Conservation (phyloP, 73 alveolate genomes). For the Paraurostyla sp. region DNA sequence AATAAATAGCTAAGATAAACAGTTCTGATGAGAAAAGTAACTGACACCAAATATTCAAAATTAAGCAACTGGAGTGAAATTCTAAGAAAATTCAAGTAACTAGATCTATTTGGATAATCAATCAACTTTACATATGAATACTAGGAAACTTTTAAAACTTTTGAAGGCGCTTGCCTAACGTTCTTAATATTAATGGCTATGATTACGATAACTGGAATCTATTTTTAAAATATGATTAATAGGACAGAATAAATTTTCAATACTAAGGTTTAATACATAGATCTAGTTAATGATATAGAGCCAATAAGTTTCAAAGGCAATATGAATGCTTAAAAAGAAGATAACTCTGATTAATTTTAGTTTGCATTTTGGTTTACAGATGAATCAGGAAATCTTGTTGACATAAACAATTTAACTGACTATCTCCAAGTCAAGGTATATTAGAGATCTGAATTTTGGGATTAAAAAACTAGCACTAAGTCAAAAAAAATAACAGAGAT, state of each 20-base stretch:
- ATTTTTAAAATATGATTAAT: neutral
- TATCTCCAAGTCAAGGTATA: neutral
- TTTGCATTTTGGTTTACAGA: neutral
- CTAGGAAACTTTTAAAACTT: neutral
- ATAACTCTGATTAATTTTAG: neutral
- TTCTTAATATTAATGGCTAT: neutral
- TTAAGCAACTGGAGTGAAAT: no score
- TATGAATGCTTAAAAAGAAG: neutral
- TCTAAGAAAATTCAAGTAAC: no score
- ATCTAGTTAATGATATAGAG: neutral
- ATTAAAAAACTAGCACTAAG: neutral
- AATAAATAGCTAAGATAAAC: no score
- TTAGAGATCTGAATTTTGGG: neutral
- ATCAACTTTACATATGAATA: neutral
- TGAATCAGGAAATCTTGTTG: neutral
- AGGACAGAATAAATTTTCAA: neutral
- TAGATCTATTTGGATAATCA: neutral
- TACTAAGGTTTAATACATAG: neutral
- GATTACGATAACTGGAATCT: neutral
- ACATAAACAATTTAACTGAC: neutral
- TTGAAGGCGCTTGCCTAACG: slow-evolving; percentile 10
- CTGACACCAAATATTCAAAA: no score
- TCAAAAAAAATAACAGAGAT: neutral
- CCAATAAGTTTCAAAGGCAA: neutral
- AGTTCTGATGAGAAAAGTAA: no score